Evolutionary conservation across 2,329 filamentous ascomycete genomes (phyloP).

Genomic region (Curvularia eragrostidis): DNA sequence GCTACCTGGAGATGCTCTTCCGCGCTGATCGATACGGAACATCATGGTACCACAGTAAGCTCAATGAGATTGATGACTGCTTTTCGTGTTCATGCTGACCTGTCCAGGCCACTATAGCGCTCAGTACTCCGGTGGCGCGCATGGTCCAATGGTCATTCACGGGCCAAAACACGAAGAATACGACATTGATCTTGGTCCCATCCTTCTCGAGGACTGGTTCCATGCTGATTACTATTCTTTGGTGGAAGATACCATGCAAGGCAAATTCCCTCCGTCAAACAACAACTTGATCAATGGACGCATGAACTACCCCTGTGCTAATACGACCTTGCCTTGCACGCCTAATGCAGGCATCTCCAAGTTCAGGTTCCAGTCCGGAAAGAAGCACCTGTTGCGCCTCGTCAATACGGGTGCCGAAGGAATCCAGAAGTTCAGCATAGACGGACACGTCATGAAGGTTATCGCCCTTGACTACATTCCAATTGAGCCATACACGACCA

Average conservation of each 20-base stretch:
- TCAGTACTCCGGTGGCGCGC: constrained; percentile 49
- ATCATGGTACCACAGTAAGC: constrained; percentile 36
- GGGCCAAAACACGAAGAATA: constrained; percentile 47
- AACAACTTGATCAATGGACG: constrained; percentile 32
- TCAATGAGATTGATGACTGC: background rate
- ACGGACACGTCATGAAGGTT: constrained; percentile 52
- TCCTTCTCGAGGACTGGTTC: constrained; percentile 52
- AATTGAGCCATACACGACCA: constrained; percentile 49
- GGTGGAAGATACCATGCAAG: constrained; percentile 39
- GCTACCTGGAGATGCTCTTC: constrained; percentile 29
- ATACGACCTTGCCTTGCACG: constrained; percentile 35
- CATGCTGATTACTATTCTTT: constrained; percentile 44
- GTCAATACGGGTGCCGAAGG: constrained; percentile 51
- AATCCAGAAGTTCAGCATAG: constrained; percentile 51
- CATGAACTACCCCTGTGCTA: constrained; percentile 37
- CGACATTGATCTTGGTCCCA: constrained; percentile 51
- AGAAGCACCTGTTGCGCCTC: constrained; percentile 51
- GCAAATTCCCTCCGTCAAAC: constrained; percentile 27
- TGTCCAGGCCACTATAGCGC: constrained; percentile 43
- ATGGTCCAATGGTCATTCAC: constrained; percentile 49
- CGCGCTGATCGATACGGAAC: constrained; percentile 41
- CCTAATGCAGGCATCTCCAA: constrained; percentile 37
- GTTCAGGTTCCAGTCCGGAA: constrained; percentile 52
- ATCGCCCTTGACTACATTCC: constrained; percentile 53
- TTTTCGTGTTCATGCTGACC: background rate